Base-by-base conservation (phyloP, 2,329 filamentous ascomycete species). In the Colletotrichum orbiculare region DNA sequence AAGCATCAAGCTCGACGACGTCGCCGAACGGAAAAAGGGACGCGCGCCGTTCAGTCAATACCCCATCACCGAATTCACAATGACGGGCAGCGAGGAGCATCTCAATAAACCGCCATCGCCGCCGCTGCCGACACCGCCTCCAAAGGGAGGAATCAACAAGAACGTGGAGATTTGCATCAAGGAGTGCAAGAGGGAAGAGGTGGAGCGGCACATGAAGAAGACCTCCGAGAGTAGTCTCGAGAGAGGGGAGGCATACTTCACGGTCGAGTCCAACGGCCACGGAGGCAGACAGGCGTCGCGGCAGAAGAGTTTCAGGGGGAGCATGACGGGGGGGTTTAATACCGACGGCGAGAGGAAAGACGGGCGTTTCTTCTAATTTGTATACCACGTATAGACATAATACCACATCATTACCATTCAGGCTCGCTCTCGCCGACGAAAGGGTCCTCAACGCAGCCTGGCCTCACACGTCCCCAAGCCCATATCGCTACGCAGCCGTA, bases 31-130 rank as follows among this genome's bases (percentile, higher is more conserved):
- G 7, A 66, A 64, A 39, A 65, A 62, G 58, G 47, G 58, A 17
- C 60, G 64, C 11, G 37, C 43, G 34, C 64, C 64, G 0, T 66
- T 49, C 11, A 58, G 53, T 9, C 64, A 66, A 33, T 58, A 64
- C n/a, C 60, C 59, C 11, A 54, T 66, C 48, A 65, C 62, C 12
- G 52, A 62, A 13, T 41, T 62, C 33, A 66, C 64, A 2, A 5
- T 54, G 42, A 47, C 53, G 6, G 64, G 54, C 8, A 66, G 64
- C 15, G 64, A 66, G 34, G 60, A 64, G 54, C 35, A 66, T 42
- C 34, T 66, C 42, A 64, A 54, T 17, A 48, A 49, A 4, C 42
- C 56, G 2, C 55, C 41, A 35, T n/a, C 7, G 9, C 25, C 7
- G 13, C 37, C 25, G 9, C 56, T 17, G 34, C 47, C 56, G 41